phyloP scores from a whole-genome alignment of 208 protist species.

The Angomonas deanei region DNA sequence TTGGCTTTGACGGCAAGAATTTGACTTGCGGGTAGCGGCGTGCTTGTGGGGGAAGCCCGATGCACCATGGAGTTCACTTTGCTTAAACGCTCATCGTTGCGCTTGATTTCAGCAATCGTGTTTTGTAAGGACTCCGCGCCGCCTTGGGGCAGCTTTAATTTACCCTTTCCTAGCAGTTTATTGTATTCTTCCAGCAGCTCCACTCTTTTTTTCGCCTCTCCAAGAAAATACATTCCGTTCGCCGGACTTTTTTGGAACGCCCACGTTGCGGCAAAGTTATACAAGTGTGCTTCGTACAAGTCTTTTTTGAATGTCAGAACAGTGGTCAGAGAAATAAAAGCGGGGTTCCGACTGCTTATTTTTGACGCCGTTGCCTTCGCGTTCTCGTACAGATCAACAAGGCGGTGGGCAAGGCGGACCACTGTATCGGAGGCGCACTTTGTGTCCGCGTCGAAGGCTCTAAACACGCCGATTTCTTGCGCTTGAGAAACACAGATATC shows the following conservation, averaged over 20 bases:
- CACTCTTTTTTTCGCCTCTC: constrained; percentile 18
- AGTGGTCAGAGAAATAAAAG: constrained; percentile 22
- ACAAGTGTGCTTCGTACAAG: constrained; percentile 37
- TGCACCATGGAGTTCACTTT: constrained; percentile 64
- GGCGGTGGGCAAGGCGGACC: constrained; percentile 40
- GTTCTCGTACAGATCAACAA: constrained; percentile 43
- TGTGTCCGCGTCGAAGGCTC: constrained; percentile 30
- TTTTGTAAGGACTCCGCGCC: constrained; percentile 29
- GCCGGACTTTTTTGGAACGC: constrained; percentile 33
- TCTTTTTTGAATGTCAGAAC: constrained; percentile 41
- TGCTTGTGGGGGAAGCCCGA: constrained; percentile 21
- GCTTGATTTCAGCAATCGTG: constrained; percentile 17
- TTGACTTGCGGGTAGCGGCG: constrained; percentile 19
- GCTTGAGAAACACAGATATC: constrained; percentile 45
- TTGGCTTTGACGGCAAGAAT: constrained; percentile 19
- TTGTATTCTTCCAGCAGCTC: constrained; percentile 25
- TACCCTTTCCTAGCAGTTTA: constrained; percentile 20
- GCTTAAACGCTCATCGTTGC: constrained; percentile 35
- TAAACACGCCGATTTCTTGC: constrained; percentile 55
- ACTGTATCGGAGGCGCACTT: constrained; percentile 25
- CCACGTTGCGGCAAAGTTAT: constrained; percentile 37
- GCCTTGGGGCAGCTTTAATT: constrained; percentile 31
- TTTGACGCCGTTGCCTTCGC: constrained; percentile 12
- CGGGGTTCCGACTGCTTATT: constrained; percentile 18
- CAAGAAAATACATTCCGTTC: constrained; percentile 24